Conservation (phyloP, 495 filamentous ascomycete species). For the Penicillium angulare region DNA sequence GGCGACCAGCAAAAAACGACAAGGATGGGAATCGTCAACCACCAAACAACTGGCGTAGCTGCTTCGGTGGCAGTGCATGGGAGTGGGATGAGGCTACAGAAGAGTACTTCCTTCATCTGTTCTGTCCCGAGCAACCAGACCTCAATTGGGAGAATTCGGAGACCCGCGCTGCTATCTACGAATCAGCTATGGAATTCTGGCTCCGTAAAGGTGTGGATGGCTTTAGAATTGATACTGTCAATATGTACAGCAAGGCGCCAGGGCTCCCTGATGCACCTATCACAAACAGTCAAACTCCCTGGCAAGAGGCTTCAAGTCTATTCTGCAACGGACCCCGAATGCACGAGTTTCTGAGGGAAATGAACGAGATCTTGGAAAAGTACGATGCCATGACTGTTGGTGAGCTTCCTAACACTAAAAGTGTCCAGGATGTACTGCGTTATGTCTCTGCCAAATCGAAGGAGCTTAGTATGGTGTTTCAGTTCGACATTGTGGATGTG, state of each 20-base stretch:
- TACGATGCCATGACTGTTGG: conserved; percentile 54
- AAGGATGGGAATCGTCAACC: conserved; percentile 48
- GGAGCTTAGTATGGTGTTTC: conserved; percentile 56
- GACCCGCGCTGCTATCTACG: conserved; percentile 48
- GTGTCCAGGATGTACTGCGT: conserved; percentile 39
- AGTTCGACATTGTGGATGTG: conserved; percentile 51
- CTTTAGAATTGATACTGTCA: conserved; percentile 58
- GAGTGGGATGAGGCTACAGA: conserved; percentile 50
- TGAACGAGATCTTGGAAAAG: conserved; percentile 41
- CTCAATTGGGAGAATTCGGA: conserved; percentile 55
- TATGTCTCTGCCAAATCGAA: conserved; percentile 44
- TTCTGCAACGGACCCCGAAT: conserved; percentile 59
- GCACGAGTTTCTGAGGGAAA: conserved; percentile 52
- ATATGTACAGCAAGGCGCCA: conserved; percentile 50
- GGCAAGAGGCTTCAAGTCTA: conserved; percentile 42
- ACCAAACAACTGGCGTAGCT: conserved; percentile 58
- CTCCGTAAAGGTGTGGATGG: conserved; percentile 51
- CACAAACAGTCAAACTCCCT: conserved; percentile 30
- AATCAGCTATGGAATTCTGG: conserved; percentile 52
- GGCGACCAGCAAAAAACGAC: conserved; percentile 50
- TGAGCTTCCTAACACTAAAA: conserved; percentile 46
- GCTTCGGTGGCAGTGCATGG: conserved; percentile 55
- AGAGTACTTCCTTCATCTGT: conserved; percentile 56
- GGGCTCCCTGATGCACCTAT: conserved; percentile 44
- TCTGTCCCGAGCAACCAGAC: conserved; percentile 51